Base-by-base conservation (phyloP, 768 basidiomycete species). In the Macrolepiota dolichaula region DNA sequence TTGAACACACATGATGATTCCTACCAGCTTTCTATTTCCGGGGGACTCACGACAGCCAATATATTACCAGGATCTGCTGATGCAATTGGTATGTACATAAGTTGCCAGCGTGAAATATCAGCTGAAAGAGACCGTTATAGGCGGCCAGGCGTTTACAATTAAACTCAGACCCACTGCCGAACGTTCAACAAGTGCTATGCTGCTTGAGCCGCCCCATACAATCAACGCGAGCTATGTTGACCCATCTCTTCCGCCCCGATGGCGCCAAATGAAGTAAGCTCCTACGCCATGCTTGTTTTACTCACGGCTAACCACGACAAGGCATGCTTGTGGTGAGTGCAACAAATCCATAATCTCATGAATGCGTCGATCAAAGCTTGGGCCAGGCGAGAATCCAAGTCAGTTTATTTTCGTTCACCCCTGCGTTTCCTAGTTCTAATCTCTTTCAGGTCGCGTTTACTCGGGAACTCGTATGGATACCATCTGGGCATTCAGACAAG, bases 131-230 rank as follows among this genome's bases (percentile, higher is more conserved):
- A 36, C 51, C 32, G 49, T 17, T 25, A 9, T 61, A 80, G 91
- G 89, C 53, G 92, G 92, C 10, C 92, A 94, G 69, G 92, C 91
- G 0, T 95, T 93, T 68, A 81, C 86, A 52, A 85, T 95, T 67
- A 95, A 95, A 72, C 74, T 91, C 17, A 81, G 94, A 40, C 82
- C 84, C 59, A 94, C 92, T 0, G 64, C 77, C 19, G 90, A 91
- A 64, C 81, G 86, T 35, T 87, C 89, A 0, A 81, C 91, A 3
- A 82, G 85, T 13, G 85, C 89, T 3, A 87, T 91, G 85, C 73
- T 92, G 4, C 75, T 96, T 24, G 94, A 96, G 64, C 87, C 91
- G 29, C 92, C 93, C 11, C 72, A 72, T 61, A 64, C 71, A 51
- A 56, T 82, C 70, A 83, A 87, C 66, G 73, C 70, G 25, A 73